Evolutionary conservation across 1,284 basidiomycete species (phyloP).

Genomic region (Trametes pubescens): DNA sequence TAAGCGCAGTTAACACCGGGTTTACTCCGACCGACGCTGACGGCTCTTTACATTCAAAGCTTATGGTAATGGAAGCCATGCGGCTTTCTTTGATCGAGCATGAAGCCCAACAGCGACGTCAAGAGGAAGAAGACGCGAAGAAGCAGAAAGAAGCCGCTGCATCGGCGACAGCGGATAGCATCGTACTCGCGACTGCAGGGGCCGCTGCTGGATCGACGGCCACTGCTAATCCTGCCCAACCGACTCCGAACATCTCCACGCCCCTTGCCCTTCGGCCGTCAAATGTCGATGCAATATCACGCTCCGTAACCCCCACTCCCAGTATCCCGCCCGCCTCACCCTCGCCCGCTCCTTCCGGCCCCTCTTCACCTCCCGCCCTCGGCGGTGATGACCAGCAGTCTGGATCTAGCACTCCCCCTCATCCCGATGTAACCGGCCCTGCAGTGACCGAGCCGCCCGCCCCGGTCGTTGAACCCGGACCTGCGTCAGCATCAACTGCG

Average conservation of each 20-base stretch:
- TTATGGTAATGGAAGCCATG: conserved; percentile 99
- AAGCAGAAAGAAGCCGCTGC: conserved; percentile 46
- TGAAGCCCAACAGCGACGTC: conserved; percentile 78
- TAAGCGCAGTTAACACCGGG: conserved; percentile 46
- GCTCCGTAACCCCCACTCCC: conserved; percentile 13
- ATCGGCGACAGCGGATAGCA: conserved; percentile 9
- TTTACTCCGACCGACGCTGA: neutral
- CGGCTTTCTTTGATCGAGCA: conserved; percentile 93
- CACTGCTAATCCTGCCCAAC: neutral
- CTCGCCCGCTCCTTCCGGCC: conserved; percentile 9
- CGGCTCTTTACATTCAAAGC: conserved; percentile 51
- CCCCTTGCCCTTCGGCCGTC: conserved; percentile 6
- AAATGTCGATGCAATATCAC: conserved; percentile 4
- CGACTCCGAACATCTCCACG: conserved; percentile 7
- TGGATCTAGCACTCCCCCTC: conserved; percentile 44
- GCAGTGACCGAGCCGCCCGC: conserved; percentile 48
- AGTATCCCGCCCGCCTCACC: conserved; percentile 10
- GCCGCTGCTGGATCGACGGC: conserved; percentile 15
- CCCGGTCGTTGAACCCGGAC: conserved; percentile 4
- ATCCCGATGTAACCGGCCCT: conserved; percentile 51
- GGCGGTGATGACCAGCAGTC: conserved; percentile 1
- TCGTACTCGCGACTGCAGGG: conserved; percentile 8
- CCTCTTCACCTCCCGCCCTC: conserved; percentile 9
- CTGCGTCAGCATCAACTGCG: conserved; percentile 4
- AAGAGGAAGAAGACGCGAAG: conserved; percentile 65